Evolutionary conservation across 139 green algal species (phyloP).

Genomic region (Chlorella sp.): DNA sequence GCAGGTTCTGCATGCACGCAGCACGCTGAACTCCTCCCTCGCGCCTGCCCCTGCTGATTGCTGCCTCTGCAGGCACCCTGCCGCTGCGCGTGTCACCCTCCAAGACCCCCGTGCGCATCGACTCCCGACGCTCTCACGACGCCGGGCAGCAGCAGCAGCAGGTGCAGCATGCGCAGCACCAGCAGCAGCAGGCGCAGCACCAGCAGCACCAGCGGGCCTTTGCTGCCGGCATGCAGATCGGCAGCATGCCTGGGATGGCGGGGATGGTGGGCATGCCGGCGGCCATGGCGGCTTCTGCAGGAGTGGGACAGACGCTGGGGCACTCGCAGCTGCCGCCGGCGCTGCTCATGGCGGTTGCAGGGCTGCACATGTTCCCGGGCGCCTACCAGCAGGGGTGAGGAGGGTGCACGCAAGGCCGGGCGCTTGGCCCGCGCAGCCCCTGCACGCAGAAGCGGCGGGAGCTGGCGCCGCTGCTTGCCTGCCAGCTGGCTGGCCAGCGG

Average conservation of each 20-base stretch:
- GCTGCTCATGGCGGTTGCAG: constrained; percentile 31
- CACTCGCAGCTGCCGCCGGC: background rate
- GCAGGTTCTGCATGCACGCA: background rate
- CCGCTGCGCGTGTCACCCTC: constrained; percentile 86
- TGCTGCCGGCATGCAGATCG: background rate
- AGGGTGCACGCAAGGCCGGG: no score
- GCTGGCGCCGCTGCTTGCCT: no score
- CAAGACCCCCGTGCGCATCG: constrained; percentile 84
- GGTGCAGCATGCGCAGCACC: no score
- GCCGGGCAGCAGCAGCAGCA: background rate
- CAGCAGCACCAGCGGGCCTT: background rate
- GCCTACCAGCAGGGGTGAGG: background rate
- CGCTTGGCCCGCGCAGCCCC: no score
- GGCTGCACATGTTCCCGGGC: background rate
- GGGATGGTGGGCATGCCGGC: background rate
- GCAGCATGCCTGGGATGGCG: background rate
- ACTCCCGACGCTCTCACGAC: background rate
- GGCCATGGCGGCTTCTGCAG: background rate
- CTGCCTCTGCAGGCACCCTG: constrained; percentile 60
- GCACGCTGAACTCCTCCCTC: background rate
- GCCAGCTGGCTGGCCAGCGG: no score
- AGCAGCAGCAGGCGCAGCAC: background rate
- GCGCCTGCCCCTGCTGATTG: background rate
- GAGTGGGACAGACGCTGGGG: background rate
- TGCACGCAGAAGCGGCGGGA: no score